Conservation (phyloP, 2,329 filamentous ascomycete species). For the Beauveria medogensis region DNA sequence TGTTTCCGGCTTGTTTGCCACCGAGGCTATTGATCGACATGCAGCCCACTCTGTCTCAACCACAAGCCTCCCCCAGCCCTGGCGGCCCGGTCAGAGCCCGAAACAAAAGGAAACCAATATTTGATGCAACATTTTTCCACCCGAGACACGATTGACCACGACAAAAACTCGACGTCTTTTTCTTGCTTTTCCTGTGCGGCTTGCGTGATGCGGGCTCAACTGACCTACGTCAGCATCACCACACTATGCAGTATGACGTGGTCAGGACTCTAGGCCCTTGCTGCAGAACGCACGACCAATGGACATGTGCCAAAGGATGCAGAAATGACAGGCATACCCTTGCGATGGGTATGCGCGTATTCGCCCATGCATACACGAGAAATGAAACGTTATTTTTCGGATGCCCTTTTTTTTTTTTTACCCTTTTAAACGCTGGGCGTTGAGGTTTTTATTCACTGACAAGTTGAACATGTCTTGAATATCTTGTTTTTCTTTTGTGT, state of each 20-base stretch:
- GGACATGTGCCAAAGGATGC: neutral
- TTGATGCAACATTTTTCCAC: neutral
- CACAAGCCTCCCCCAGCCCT: neutral
- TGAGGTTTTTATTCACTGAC: neutral
- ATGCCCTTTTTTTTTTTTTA: neutral
- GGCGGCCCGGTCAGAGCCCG: neutral
- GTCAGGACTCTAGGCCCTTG: neutral
- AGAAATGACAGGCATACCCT: neutral
- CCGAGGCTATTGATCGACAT: neutral
- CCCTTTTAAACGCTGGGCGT: neutral
- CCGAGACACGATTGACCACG: neutral
- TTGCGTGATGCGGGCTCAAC: neutral
- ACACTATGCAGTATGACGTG: slow-evolving; percentile 5
- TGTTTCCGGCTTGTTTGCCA: neutral
- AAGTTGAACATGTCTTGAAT: neutral
- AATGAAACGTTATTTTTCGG: slow-evolving; percentile 2
- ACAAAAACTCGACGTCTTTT: neutral
- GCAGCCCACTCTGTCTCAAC: neutral
- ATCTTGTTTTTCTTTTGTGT: neutral
- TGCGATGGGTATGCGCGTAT: neutral
- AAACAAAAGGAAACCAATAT: neutral
- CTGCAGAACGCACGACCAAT: neutral
- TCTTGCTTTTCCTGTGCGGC: neutral
- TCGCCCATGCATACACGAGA: slow-evolving; percentile 1
- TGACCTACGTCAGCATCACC: neutral